Evolutionary conservation across 306 rosid species (phyloP), one percentile per base, ranked within the genome.

Genomic region (Quercus engelmannii): DNA sequence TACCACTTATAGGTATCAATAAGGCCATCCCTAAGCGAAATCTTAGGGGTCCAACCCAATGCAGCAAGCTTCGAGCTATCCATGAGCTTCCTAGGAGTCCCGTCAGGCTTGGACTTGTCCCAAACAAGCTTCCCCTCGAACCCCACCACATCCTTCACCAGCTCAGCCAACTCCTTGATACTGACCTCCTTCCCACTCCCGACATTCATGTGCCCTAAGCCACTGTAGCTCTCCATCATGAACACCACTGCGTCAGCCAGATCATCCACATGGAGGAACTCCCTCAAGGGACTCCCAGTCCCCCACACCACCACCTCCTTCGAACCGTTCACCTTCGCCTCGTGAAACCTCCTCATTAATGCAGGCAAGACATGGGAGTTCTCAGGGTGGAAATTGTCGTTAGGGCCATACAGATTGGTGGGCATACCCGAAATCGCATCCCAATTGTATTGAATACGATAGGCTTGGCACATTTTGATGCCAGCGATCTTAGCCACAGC

Each of bases 251-350:
- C 98, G 3, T 91, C 97, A 0, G 99, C 97, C 78, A 95, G 73
- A 79, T 95, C 99, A 6, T 93, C 98, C 9, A 92, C 99, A 51
- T 95, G 99, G 77, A 95, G 79, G 77, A 95, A 95, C 91, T 95
- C 99, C 83, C 99, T 87, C 82, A 91, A 59, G 7, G 99, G 99
- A 81, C 98, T 90, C 14, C 99, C 99, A 1, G 90, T 85, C 31
- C 99, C 99, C 99, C 99, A 94, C 33, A 94, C 99, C 64, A 94
- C 99, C 74, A 94, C 99, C 79, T 91, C 97, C 87, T 91, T 89
- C 0, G 91, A 91, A 23, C 88, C 82, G 0, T 74, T 91, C 69
- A 90, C 86, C 89, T 94, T 95, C 2, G 98, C 98, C 84, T 91
- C 99, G 71, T 95, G 98, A 76, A 95, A 95, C 83, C 97, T 85